These are phyloP conservation scores for Plasmodium relictum DNA, from an alignment of 169 alveolate species.

Conservation along the genomic window DNA sequence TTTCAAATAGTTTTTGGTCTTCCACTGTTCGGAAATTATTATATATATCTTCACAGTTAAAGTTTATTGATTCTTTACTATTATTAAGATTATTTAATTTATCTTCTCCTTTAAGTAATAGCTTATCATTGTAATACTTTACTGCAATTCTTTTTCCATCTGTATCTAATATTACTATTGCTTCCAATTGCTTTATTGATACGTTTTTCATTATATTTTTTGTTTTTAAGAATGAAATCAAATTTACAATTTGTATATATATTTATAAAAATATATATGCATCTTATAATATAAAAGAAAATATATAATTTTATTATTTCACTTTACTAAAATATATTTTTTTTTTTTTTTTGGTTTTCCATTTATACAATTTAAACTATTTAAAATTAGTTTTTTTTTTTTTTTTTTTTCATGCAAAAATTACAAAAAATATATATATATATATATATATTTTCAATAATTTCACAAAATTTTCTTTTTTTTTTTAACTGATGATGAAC, in stretches of 20 bases:
- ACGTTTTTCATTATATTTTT: conserved; percentile 77
- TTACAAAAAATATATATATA: too few relatives aligned
- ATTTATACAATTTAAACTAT: neutral
- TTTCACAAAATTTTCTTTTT: too few relatives aligned
- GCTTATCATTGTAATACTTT: conserved; percentile 77
- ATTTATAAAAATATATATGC: neutral
- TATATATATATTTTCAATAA: too few relatives aligned
- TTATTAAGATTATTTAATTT: neutral
- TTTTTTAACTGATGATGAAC: too few relatives aligned
- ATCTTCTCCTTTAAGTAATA: conserved; percentile 24
- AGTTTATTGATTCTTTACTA: conserved; percentile 38
- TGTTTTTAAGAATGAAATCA: neutral
- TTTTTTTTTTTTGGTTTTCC: too few relatives aligned
- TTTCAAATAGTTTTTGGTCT: conserved; percentile 23
- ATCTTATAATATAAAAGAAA: neutral
- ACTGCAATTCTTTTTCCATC: conserved; percentile 86
- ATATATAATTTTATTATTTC: too few relatives aligned
- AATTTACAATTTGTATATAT: neutral
- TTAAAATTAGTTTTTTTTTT: neutral
- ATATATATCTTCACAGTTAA: conserved; percentile 39
- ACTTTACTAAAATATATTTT: too few relatives aligned
- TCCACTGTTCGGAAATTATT: conserved; percentile 53
- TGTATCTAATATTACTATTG: conserved; percentile 79
- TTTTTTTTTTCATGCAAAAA: neutral
- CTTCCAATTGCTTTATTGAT: conserved; percentile 83